Conservation (phyloP, 2,329 filamentous ascomycete genomes). For the Pseudogymnoascus sp. region DNA sequence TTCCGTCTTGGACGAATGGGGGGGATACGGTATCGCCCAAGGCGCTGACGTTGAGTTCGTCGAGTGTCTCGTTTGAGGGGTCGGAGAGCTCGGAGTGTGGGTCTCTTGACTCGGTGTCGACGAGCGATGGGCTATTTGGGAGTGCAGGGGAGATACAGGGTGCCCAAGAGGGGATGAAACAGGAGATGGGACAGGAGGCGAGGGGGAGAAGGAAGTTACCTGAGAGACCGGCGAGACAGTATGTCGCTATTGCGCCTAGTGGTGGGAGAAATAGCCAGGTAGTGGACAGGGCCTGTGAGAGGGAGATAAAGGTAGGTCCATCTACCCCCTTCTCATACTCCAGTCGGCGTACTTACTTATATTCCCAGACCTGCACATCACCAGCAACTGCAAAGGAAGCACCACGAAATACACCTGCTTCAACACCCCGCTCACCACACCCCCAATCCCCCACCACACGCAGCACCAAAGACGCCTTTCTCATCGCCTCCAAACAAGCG, state of each 20-base stretch:
- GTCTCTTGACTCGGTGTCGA: neutral
- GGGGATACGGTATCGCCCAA: neutral
- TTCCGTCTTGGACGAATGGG: neutral
- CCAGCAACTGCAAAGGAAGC: neutral
- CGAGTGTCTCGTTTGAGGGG: neutral
- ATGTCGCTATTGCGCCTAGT: neutral
- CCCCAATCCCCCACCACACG: neutral
- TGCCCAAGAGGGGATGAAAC: too few species aligned
- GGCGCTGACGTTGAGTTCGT: neutral
- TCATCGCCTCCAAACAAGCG: constrained; percentile 46
- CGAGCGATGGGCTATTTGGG: neutral
- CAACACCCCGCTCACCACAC: neutral
- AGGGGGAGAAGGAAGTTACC: neutral
- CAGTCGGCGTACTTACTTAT: neutral
- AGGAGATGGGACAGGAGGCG: neutral
- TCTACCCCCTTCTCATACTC: neutral
- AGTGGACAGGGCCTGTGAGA: neutral
- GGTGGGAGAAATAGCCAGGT: neutral
- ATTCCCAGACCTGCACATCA: neutral
- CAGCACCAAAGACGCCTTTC: constrained; percentile 37
- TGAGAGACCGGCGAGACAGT: neutral
- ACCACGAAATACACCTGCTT: neutral
- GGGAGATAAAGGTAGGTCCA: neutral
- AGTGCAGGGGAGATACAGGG: neutral
- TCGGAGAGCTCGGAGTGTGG: neutral